These are phyloP conservation scores for Suillus hirtellus DNA, from an alignment of 768 basidiomycete genomes.

Conservation along the genomic window DNA sequence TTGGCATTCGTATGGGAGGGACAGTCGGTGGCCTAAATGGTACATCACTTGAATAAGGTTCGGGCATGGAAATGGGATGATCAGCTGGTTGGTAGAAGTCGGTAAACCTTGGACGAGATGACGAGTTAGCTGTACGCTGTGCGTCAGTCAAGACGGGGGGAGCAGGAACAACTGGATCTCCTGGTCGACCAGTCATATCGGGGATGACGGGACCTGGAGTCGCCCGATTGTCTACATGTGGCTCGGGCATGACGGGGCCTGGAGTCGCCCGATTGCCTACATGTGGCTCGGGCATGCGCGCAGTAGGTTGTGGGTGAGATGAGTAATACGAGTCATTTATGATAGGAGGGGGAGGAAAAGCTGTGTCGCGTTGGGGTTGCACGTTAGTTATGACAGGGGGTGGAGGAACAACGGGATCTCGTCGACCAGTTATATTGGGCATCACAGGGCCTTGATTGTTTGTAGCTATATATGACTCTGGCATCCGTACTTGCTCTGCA, in stretches of 20 bases:
- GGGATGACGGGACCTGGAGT: constrained; percentile 19
- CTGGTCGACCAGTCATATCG: constrained; percentile 11
- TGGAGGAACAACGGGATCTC: not conserved
- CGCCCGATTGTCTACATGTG: constrained; percentile 1
- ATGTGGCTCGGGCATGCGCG: constrained; percentile 25
- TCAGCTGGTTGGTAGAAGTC: constrained; percentile 28
- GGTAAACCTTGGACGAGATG: constrained; percentile 26
- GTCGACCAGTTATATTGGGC: not conserved
- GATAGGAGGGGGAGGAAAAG: constrained; percentile 2
- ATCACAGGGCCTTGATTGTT: constrained; percentile 12
- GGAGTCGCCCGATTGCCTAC: not conserved
- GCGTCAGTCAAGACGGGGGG: constrained; percentile 19
- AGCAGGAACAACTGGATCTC: constrained; percentile 19
- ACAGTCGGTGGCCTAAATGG: constrained; percentile 14
- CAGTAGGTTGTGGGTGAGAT: not conserved
- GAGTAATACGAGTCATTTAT: not conserved
- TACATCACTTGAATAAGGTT: constrained; percentile 1
- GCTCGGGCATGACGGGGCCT: constrained; percentile 24
- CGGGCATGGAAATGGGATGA: constrained; percentile 9
- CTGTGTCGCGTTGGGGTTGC: not conserved
- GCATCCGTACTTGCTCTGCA: constrained; percentile 13
- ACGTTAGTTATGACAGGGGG: not conserved
- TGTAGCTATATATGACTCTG: constrained; percentile 17
- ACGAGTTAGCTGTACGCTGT: constrained; percentile 16
- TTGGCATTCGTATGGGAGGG: constrained; percentile 13